These are phyloP conservation scores for Auriculariales sp. DNA, from an alignment of 768 basidiomycete genomes.

Conservation along the genomic window DNA sequence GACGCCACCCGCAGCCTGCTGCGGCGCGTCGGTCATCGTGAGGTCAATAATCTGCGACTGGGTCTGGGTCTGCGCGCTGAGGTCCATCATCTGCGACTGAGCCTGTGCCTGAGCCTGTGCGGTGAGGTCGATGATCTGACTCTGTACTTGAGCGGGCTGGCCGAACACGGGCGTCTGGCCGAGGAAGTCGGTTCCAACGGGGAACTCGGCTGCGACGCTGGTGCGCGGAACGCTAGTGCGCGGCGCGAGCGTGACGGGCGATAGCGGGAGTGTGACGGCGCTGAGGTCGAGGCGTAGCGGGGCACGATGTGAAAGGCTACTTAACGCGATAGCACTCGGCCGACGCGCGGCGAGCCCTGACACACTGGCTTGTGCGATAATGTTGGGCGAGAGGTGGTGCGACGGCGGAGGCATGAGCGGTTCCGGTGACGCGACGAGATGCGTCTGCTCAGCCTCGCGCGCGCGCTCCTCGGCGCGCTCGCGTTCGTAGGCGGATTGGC, in stretches of 20 bases:
- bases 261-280: slow-evolving; percentile 50
- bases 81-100: slow-evolving; percentile 10
- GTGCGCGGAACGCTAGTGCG: slow-evolving; percentile 50
- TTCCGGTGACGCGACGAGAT: slow-evolving; percentile 14
- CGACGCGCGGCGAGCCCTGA: slow-evolving; percentile 30
- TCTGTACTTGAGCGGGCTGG: neutral
- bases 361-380: slow-evolving; percentile 18
- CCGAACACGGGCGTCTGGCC: neutral
- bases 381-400: slow-evolving; percentile 8
- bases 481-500: slow-evolving; percentile 40
- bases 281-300: slow-evolving; percentile 74
- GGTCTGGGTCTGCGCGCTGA: slow-evolving; percentile 35
- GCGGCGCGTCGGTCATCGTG: neutral
- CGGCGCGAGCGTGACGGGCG: slow-evolving; percentile 71
- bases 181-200: slow-evolving; percentile 1
- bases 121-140: slow-evolving; percentile 6
- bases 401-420: slow-evolving; percentile 11
- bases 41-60: slow-evolving; percentile 35
- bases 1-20: slow-evolving; percentile 18
- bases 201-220: slow-evolving; percentile 11
- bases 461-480: slow-evolving; percentile 29
- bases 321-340: slow-evolving; percentile 65
- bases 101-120: neutral
- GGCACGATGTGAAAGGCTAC: slow-evolving; percentile 60
- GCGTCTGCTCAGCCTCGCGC: slow-evolving; percentile 14